These are phyloP conservation scores for Dendrobium catenatum DNA, from an alignment of 106 monocot species.

Conservation along the genomic window DNA sequence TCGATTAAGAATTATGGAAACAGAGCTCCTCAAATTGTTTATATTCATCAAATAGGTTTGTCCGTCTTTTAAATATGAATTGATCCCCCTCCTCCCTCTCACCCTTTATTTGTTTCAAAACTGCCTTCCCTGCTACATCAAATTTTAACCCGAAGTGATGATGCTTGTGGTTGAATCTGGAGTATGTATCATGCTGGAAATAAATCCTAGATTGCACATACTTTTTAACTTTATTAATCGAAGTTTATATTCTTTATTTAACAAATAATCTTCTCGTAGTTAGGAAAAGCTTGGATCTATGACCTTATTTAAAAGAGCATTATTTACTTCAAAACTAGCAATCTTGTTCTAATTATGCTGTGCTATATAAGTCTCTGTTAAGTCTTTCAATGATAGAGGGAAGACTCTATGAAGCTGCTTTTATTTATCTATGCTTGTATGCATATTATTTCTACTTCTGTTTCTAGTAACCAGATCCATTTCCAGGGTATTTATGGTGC, in stretches of 20 bases:
- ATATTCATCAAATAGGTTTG: constrained; percentile 93
- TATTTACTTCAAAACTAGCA: neutral
- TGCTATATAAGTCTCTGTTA: neutral
- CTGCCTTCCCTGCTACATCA: neutral
- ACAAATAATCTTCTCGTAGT: neutral
- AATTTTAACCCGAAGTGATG: neutral
- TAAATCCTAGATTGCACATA: neutral
- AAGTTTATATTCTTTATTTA: neutral
- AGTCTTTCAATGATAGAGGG: neutral
- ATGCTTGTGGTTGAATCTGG: neutral
- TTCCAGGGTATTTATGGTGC: constrained; percentile 83
- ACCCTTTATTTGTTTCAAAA: constrained; percentile 5
- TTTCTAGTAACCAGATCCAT: neutral
- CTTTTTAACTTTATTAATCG: neutral
- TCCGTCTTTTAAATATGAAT: constrained; percentile 5
- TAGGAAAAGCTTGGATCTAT: neutral
- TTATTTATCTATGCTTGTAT: constrained; percentile 4
- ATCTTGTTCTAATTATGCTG: neutral
- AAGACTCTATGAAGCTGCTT: neutral
- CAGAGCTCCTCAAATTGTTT: constrained; percentile 68
- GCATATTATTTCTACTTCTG: neutral
- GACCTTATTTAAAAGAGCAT: neutral
- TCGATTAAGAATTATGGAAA: constrained; percentile 30
- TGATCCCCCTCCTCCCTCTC: neutral
- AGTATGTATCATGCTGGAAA: neutral